These are phyloP conservation scores for Achlya hypogyna DNA, from an alignment of 352 stramenopile species.

Conservation along the genomic window DNA sequence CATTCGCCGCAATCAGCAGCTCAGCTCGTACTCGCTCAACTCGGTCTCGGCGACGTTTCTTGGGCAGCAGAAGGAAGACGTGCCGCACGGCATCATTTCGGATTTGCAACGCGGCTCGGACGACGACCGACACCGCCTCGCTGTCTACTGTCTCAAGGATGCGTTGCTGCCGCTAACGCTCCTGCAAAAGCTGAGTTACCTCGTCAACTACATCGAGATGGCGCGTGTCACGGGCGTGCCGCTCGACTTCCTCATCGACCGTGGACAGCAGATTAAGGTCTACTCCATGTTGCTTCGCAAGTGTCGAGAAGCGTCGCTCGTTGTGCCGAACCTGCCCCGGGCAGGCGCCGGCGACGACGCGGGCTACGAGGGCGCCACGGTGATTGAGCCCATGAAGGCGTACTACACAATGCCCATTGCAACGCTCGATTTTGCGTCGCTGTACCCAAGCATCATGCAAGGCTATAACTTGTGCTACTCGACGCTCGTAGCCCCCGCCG, in stretches of 20 bases:
- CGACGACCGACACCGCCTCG: slow-evolving; percentile 95
- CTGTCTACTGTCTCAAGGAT: slow-evolving; percentile 99
- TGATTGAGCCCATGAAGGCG: slow-evolving; percentile 98
- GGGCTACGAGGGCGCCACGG: slow-evolving; percentile 97
- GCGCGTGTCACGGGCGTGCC: slow-evolving; percentile 97
- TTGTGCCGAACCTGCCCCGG: slow-evolving; percentile 95
- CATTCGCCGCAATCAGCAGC: slow-evolving; percentile 99
- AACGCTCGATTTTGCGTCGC: slow-evolving; percentile 99
- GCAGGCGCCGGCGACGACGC: slow-evolving; percentile 58
- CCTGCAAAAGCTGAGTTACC: slow-evolving; percentile 97
- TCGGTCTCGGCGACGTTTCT: slow-evolving; percentile 97
- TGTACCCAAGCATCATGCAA: slow-evolving; percentile 99
- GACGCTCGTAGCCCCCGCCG: slow-evolving; percentile 87
- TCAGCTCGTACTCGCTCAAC: slow-evolving; percentile 99
- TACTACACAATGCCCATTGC: slow-evolving; percentile 99
- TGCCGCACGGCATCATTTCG: slow-evolving; percentile 98
- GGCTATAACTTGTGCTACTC: slow-evolving; percentile 99
- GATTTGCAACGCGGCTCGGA: slow-evolving; percentile 91
- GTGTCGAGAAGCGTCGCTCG: slow-evolving; percentile 87
- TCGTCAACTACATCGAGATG: slow-evolving; percentile 99
- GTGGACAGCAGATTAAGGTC: slow-evolving; percentile 98
- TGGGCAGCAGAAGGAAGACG: slow-evolving; percentile 99
- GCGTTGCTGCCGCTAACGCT: slow-evolving; percentile 93
- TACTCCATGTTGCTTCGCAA: slow-evolving; percentile 99
- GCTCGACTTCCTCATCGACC: slow-evolving; percentile 95